Base-by-base conservation (phyloP, 148 eudicot genomes). In the Polygonum aviculare region DNA sequence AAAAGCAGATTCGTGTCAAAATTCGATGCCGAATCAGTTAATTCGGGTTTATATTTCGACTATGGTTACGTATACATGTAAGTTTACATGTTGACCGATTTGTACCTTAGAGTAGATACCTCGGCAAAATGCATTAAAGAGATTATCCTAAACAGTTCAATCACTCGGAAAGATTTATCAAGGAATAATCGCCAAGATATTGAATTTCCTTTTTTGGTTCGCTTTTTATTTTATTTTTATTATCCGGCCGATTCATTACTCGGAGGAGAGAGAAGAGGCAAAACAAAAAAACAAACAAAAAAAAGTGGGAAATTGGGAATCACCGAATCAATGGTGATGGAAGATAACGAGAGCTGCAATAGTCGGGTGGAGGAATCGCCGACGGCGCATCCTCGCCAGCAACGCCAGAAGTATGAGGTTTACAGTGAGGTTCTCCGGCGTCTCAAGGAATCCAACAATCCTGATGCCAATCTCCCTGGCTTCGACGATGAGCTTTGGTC, bases 401-500 rank as follows among this genome's bases (percentile, higher is more conserved):
- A 85, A 76, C 80, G 86, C 49, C 86, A 84, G 83, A 95, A 91
- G 78, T 70, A 83, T 1, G 98, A 96, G 89, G 99, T 96, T 0
- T 96, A 87, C 81, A 87, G 87, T 79, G 97, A 96, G 81, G 93
- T 96, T 7, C 84, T 93, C 15, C 87, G 89, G 5, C 83, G 98
- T 76, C 88, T 96, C 51, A 96, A 87, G 75, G 94, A 91, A 48
- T 83, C 83, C 40, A 70, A 84, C 22, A 78, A 82, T 77, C 81
- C 79, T 1, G 99, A 93, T 74, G 87, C 84, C 19, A 74, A 79
- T 72, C 74, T 78, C 16, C 87, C 93, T 52, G 84, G 72, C 33
- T 94, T 94, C 51, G 97, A 90, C 38, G 88, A 92, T 49, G 86
- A 94, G 79, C 96, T 94, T 74, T 92, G 97, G 98, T 77, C 90